These are phyloP conservation scores for Phialophora verrucosa DNA, from an alignment of 2,329 filamentous ascomycete species.

Conservation along the genomic window DNA sequence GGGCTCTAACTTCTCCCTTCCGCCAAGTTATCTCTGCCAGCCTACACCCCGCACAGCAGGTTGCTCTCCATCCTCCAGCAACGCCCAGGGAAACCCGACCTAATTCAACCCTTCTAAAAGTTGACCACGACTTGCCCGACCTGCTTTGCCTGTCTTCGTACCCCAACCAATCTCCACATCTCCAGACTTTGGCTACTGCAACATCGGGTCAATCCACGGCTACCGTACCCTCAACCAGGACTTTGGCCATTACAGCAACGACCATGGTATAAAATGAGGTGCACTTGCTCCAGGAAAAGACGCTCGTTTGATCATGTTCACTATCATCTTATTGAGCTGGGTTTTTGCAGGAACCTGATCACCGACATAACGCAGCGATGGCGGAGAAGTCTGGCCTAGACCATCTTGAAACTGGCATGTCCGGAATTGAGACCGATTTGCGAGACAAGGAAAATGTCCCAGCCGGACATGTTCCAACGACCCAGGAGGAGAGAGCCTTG, in stretches of 20 bases:
- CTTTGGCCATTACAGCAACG: neutral
- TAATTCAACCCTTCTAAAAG: neutral
- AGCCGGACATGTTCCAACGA: slow-evolving; percentile 23
- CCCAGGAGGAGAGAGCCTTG: slow-evolving; percentile 26
- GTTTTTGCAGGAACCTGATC: neutral
- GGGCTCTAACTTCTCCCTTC: neutral
- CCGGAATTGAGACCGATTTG: slow-evolving; percentile 13
- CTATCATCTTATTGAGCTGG: neutral
- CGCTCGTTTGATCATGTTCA: neutral
- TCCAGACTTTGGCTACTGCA: neutral
- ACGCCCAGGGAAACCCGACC: neutral
- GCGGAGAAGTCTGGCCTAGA: slow-evolving; percentile 17
- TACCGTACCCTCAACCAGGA: slow-evolving; percentile 17
- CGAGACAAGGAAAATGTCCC: slow-evolving; percentile 14
- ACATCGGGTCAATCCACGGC: neutral
- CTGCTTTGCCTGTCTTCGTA: neutral
- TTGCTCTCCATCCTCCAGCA: neutral
- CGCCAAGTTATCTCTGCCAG: neutral
- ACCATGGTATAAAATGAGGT: slow-evolving; percentile 18
- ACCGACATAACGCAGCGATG: neutral
- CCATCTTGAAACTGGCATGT: slow-evolving; percentile 24
- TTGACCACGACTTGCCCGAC: neutral
- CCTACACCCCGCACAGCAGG: slow-evolving; percentile 3
- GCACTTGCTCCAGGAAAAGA: slow-evolving; percentile 1
- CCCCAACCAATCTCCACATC: neutral